Evolutionary conservation across 768 basidiomycete genomes (phyloP), one percentile per base, ranked within the genome.

Genomic region (Thelephora aurantiotincta): DNA sequence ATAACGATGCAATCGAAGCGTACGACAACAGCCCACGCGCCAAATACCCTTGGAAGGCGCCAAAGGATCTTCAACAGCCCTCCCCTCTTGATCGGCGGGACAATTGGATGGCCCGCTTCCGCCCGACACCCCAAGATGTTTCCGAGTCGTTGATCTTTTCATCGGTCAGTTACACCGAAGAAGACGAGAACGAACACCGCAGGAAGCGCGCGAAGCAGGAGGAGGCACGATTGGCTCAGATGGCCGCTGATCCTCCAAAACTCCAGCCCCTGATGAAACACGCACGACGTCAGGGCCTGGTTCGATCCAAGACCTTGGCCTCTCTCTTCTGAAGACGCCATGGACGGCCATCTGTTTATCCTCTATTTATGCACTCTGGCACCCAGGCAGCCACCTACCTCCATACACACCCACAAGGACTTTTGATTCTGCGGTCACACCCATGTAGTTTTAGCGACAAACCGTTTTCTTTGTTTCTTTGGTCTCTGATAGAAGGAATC

Each of bases 1-100:
- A 60, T 23, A 53, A 50, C 46, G 22, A 44, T 19, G 54, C 50
- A 3, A 41, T 62, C 13, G 30, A 46, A 26, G 50, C 44, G 30
- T 63, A 62, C 45, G 51, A 49, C 30, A 20, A 33, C 9, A 54
- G 55, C 9, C 60, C 58, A 0, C 43, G 52, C 22, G 57, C 55
- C 16, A 50, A 54, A 16, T 58, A 60, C 43, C 58, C 61, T 3
- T 59, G 38, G 38, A 41, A 22, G 38, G 22, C 22, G 3, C 38
- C 38, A 18, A 16, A 22, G 18, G 14, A 22, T 11, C 22, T 41
- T 9, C 18, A 41, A 14, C 16, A 41, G 38, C 38, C 38, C 18
- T 18, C 38, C 11, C 38, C 38, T 14, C 5, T 41, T 14, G 38
- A 41, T 16, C 38, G 38, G 11, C 38, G 38, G 7, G 38, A 41